Percentiles rank a stretch among this genome's conserved stretches.
These are phyloP conservation scores for Leptomonas pyrrhocoris DNA, from an alignment of 208 protist genomes.

Conservation along the genomic window DNA sequence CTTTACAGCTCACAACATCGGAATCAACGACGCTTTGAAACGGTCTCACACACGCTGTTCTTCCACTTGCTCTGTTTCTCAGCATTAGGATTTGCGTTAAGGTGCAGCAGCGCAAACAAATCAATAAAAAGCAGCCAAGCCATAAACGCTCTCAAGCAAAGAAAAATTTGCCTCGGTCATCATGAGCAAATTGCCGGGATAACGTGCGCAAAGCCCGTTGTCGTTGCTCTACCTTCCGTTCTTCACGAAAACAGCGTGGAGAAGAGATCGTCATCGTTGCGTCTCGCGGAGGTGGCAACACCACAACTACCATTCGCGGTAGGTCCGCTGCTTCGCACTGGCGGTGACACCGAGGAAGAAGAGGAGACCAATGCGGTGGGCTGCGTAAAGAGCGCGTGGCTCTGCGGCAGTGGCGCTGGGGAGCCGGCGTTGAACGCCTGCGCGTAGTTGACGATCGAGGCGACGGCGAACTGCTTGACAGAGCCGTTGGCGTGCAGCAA, in stretches of 20 bases:
- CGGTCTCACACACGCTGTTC: no score
- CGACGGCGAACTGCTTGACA: constrained; percentile 37
- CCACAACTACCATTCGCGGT: neutral
- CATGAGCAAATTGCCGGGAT: no score
- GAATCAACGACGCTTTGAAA: no score
- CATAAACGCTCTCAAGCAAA: no score
- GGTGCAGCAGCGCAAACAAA: no score
- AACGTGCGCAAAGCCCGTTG: no score
- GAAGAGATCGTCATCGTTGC: constrained; percentile 10
- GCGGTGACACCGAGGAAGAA: constrained; percentile 1
- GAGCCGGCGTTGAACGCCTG: constrained; percentile 9
- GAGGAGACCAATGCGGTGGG: neutral
- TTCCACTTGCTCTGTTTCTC: no score
- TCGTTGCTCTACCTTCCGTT: neutral
- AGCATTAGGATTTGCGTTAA: no score
- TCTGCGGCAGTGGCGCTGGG: neutral
- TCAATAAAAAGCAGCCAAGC: no score
- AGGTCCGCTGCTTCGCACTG: neutral
- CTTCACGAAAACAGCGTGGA: constrained; percentile 2
- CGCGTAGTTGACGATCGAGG: constrained; percentile 26
- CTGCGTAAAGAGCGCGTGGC: neutral
- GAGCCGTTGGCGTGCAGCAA: constrained; percentile 32
- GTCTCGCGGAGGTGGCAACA: neutral
- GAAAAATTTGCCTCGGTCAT: no score
- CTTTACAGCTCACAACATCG: no score